phyloP scores from a whole-genome alignment of 345 rosid genomes.

The Acer negundo region DNA sequence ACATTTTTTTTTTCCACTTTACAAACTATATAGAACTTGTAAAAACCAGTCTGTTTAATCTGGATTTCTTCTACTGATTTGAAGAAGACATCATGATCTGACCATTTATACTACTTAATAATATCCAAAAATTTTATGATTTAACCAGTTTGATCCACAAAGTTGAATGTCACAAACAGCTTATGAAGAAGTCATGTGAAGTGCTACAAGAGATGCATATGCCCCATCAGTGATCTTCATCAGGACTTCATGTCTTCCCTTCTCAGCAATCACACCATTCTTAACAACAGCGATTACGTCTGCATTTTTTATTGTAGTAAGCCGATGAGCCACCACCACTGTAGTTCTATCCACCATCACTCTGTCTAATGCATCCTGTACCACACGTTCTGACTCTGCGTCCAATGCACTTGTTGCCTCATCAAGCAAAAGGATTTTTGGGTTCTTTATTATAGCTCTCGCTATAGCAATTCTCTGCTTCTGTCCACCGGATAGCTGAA shows the following conservation, averaged over 20 bases:
- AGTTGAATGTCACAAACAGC: too few relatives aligned
- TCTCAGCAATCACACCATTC: constrained; percentile 63
- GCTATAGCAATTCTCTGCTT: constrained; percentile 71
- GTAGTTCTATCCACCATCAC: constrained; percentile 67
- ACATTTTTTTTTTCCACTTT: too few relatives aligned
- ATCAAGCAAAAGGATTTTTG: constrained; percentile 63
- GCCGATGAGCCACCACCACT: constrained; percentile 68
- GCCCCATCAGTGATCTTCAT: constrained; percentile 57
- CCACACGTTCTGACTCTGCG: constrained; percentile 65
- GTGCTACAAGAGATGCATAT: constrained; percentile 57
- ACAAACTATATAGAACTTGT: too few relatives aligned
- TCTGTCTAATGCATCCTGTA: constrained; percentile 67
- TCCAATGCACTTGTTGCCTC: constrained; percentile 84
- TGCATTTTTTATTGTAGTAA: constrained; percentile 54
- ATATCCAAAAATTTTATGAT: too few relatives aligned
- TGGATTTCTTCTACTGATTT: too few relatives aligned
- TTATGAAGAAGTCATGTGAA: constrained; percentile 37
- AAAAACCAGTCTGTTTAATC: too few relatives aligned
- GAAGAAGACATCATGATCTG: too few relatives aligned
- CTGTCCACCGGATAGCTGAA: constrained; percentile 77
- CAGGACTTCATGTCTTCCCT: constrained; percentile 55
- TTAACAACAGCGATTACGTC: constrained; percentile 70
- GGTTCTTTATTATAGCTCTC: constrained; percentile 65
- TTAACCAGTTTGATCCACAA: too few relatives aligned
- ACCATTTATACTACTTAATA: too few relatives aligned